Evolutionary conservation across 2,329 filamentous ascomycete species (phyloP).

Genomic region (Colletotrichum plurivorum): DNA sequence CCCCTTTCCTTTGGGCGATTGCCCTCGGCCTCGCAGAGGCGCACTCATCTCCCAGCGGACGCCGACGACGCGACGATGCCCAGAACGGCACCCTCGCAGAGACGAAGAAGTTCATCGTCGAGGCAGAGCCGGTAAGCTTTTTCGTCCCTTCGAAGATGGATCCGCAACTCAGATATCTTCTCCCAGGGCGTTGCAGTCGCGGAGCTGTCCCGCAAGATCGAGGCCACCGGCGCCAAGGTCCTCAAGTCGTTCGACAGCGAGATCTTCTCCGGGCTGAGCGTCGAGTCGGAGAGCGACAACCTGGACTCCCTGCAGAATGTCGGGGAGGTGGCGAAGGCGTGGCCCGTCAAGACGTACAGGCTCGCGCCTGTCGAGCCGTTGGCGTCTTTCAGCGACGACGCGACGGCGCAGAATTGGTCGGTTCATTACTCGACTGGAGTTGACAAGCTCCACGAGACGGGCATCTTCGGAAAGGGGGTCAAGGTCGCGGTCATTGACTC

Average conservation of each 20-base stretch:
- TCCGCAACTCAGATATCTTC: background rate
- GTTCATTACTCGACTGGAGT: slow-evolving; percentile 43
- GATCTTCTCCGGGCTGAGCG: slow-evolving; percentile 51
- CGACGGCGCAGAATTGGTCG: slow-evolving; percentile 49
- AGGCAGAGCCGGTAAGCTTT: slow-evolving; percentile 38
- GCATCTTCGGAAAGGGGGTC: slow-evolving; percentile 40
- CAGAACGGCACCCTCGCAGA: background rate
- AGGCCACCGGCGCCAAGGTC: slow-evolving; percentile 36
- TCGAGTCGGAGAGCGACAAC: slow-evolving; percentile 51
- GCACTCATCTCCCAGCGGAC: background rate
- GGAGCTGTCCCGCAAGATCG: slow-evolving; percentile 36
- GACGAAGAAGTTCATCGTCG: slow-evolving; percentile 42
- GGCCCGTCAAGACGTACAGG: slow-evolving; percentile 43
- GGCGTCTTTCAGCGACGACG: slow-evolving; percentile 41
- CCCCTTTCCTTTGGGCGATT: background rate
- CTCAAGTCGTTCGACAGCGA: slow-evolving; percentile 44
- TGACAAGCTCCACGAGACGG: slow-evolving; percentile 39
- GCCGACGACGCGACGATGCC: background rate
- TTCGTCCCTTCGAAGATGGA: background rate
- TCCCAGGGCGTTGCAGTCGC: slow-evolving; percentile 34
- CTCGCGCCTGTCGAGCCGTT: slow-evolving; percentile 36
- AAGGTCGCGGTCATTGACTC: slow-evolving; percentile 42
- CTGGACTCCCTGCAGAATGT: slow-evolving; percentile 48
- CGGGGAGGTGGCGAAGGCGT: slow-evolving; percentile 41
- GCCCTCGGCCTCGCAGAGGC: background rate